phyloP scores from a whole-genome alignment of 805 yeast species.

The Candida verbasci region DNA sequence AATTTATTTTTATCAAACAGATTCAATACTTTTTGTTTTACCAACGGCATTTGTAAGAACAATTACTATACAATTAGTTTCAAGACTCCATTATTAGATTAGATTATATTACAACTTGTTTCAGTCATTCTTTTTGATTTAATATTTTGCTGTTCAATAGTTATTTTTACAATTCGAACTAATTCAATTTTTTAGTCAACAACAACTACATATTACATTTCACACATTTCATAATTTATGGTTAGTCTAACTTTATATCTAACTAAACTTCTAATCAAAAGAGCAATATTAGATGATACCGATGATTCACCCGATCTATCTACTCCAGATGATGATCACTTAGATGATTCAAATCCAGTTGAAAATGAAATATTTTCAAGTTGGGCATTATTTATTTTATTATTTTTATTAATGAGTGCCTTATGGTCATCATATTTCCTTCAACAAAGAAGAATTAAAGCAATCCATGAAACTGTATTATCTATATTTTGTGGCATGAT shows the following conservation, averaged over 20 bases:
- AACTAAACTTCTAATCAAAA: constrained; percentile 25
- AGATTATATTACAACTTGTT: too few relatives aligned
- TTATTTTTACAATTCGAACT: too few relatives aligned
- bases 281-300: constrained; percentile 24
- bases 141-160: too few relatives aligned
- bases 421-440: constrained; percentile 93
- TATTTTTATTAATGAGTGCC: constrained; percentile 78
- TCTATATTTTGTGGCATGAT: constrained; percentile 96
- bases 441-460: constrained; percentile 86
- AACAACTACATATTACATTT: too few relatives aligned
- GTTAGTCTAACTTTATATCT: constrained; percentile 21
- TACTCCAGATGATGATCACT: constrained; percentile 48
- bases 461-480: constrained; percentile 95
- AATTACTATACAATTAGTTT: too few relatives aligned
- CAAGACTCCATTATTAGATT: too few relatives aligned
- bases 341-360: constrained; percentile 71
- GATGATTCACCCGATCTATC: constrained; percentile 39
- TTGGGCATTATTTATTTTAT: constrained; percentile 91
- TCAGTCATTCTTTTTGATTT: too few relatives aligned
- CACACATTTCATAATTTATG: too few relatives aligned
- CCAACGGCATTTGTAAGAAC: too few relatives aligned
- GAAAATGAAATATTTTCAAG: constrained; percentile 94
- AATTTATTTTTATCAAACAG: too few relatives aligned
- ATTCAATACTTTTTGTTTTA: too few relatives aligned
- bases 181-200: too few relatives aligned